Conservation (phyloP, 2,329 filamentous ascomycete genomes). For the Beauveria rudraprayagi region DNA sequence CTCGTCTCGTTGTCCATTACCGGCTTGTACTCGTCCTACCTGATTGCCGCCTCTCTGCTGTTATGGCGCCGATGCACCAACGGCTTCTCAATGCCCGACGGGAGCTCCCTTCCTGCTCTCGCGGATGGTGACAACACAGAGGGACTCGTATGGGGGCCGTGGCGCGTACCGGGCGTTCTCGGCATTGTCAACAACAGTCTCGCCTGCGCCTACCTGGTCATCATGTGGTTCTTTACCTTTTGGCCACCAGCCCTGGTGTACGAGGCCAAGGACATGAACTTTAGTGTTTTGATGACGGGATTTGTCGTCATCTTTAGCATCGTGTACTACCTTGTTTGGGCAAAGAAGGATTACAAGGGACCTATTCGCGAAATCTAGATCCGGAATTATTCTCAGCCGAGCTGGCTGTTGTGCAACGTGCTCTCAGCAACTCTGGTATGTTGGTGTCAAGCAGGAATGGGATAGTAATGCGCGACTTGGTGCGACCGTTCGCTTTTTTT, state of each 20-base stretch:
- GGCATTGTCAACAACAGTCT: constrained; percentile 49
- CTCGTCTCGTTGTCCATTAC: constrained; percentile 23
- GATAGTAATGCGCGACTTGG: too few relatives aligned
- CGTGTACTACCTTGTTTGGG: constrained; percentile 37
- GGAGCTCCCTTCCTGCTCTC: constrained; percentile 18
- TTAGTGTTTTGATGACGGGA: constrained; percentile 36
- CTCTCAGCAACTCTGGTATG: too few relatives aligned
- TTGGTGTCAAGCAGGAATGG: too few relatives aligned
- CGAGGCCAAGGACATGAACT: constrained; percentile 35
- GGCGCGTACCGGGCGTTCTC: constrained; percentile 40
- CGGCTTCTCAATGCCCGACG: constrained; percentile 18
- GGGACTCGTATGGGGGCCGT: constrained; percentile 42
- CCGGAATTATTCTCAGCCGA: too few relatives aligned
- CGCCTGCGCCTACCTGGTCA: constrained; percentile 42
- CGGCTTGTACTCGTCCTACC: constrained; percentile 23
- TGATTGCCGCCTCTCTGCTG: constrained; percentile 21
- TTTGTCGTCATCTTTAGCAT: constrained; percentile 35
- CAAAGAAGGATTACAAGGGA: constrained; percentile 36
- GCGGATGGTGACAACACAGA: constrained; percentile 20
- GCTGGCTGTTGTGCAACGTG: neutral
- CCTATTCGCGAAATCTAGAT: constrained; percentile 22
- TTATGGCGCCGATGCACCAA: constrained; percentile 23
- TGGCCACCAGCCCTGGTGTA: constrained; percentile 33
- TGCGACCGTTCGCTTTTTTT: too few relatives aligned
- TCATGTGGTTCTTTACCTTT: constrained; percentile 51